These are phyloP conservation scores for Rutstroemia sp. DNA, from an alignment of 2,329 filamentous ascomycete species.

Conservation along the genomic window DNA sequence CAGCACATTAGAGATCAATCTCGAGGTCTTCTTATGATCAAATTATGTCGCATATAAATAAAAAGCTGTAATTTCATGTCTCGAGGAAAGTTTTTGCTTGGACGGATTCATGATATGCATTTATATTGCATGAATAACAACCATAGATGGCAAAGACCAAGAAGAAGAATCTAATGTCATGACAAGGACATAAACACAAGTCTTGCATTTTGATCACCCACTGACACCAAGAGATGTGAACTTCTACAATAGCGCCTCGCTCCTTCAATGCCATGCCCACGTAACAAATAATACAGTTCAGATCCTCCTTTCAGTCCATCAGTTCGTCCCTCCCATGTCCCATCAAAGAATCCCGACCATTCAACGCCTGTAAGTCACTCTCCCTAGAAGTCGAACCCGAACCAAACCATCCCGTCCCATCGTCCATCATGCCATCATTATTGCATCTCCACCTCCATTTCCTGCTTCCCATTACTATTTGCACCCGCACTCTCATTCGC, in stretches of 20 bases:
- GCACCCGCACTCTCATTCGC: not conserved
- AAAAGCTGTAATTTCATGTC: not conserved
- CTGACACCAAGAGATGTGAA: not conserved
- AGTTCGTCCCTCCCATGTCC: not conserved
- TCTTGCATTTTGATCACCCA: not conserved
- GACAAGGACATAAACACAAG: not conserved
- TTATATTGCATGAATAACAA: constrained; percentile 19
- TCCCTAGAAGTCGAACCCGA: not conserved
- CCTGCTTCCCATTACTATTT: constrained; percentile 18
- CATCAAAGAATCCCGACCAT: not conserved
- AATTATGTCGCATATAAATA: not conserved
- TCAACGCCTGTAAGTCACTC: not conserved
- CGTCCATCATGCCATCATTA: constrained; percentile 21
- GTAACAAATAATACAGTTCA: not conserved
- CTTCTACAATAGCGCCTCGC: constrained; percentile 16
- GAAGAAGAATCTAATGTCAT: not conserved
- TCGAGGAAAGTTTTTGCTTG: not conserved
- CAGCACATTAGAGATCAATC: constrained; percentile 88
- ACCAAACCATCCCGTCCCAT: not conserved
- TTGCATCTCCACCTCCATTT: constrained; percentile 45
- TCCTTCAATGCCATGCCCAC: constrained; percentile 16
- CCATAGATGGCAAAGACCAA: not conserved
- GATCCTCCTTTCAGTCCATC: not conserved
- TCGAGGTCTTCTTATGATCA: constrained; percentile 78
- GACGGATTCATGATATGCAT: constrained; percentile 11